phyloP scores from a whole-genome alignment of 1,139 yeast species.

The Protomyces arabidopsidicola region DNA sequence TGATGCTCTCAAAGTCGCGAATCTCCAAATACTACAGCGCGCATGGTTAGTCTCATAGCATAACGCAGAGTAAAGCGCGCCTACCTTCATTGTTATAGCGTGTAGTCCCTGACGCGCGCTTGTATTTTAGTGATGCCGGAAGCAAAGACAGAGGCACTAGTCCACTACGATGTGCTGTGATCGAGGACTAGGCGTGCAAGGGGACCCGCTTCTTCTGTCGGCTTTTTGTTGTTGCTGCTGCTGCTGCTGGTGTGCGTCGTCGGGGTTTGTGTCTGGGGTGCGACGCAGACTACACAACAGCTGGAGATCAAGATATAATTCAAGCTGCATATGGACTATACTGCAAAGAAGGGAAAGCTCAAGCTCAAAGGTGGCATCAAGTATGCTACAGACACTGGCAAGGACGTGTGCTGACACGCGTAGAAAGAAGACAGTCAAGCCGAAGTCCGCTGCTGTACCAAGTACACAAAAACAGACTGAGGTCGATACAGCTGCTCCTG shows the following conservation, averaged over 20 bases:
- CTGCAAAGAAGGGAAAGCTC: neutral
- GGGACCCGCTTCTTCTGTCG: neutral
- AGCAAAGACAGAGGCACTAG: neutral
- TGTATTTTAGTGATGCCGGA: neutral
- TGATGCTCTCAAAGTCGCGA: slow-evolving; percentile 36
- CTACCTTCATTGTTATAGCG: neutral
- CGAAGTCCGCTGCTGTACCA: neutral
- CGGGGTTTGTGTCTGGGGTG: neutral
- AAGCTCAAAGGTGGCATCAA: neutral
- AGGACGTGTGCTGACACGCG: no score
- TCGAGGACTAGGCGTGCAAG: neutral
- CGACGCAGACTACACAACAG: neutral
- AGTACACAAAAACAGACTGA: neutral
- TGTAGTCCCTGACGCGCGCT: neutral
- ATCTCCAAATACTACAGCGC: slow-evolving; percentile 16
- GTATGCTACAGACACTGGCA: neutral
- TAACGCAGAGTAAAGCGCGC: neutral
- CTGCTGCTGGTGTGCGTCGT: neutral
- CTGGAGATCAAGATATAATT: neutral
- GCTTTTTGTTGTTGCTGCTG: neutral
- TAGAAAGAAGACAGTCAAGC: neutral
- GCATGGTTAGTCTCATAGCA: neutral
- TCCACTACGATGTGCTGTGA: slow-evolving; percentile 3
- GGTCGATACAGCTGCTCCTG: neutral
- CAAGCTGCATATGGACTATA: neutral